Evolutionary conservation across 257 asterid species (phyloP), one percentile per base, ranked within the genome.

Genomic region (Capsicum pubescens): DNA sequence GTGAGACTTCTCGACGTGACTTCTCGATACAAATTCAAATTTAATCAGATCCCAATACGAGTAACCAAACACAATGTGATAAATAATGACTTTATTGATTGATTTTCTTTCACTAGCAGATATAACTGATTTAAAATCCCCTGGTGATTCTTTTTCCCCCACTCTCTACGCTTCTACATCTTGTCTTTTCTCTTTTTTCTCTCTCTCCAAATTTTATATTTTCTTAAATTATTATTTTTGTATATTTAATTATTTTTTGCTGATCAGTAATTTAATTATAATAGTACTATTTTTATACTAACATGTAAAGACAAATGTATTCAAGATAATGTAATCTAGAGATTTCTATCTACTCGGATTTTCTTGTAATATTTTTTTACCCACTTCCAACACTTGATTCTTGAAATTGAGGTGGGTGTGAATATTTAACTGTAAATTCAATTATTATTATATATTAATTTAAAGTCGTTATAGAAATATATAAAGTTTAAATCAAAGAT

Each of bases 141-240:
- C 82, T 84, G 85, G 85, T 87, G 91, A 91, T 90, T 89, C 97
- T 87, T 91, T 92, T 87, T 1, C 97, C 95, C 96, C 98, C 95
- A 90, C 96, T 85, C 90, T 92, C 93, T 88, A 85, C 95, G 92
- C 95, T 86, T 80, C 82, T 68, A 57, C 69, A 72, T 44, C 19
- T 81, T 19, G 72, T 85, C 70, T 79, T 36, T 55, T 84, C 76
- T 80, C 15, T 36, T 72, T n/a, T 52, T 35, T 19, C 39, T 84
- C 56, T 57, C 84, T 63, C 84, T 60, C 39, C 21, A 11, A 19
- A 81, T 35, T 48, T 85, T 81, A 12, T 32, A 61, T 42, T 57
- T 13, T 58, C 60, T 80, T 12, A 44, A 3, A 3, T 32, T 6
- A 3, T 9, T 44, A 13, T 12, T 42, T 9, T 1, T 57, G 1